A percentile compares a stretch with the other conserved stretches of the same genome.
These are phyloP conservation scores for Alternaria angustiovoidea DNA, from an alignment of 2,329 filamentous ascomycete species.

Conservation along the genomic window DNA sequence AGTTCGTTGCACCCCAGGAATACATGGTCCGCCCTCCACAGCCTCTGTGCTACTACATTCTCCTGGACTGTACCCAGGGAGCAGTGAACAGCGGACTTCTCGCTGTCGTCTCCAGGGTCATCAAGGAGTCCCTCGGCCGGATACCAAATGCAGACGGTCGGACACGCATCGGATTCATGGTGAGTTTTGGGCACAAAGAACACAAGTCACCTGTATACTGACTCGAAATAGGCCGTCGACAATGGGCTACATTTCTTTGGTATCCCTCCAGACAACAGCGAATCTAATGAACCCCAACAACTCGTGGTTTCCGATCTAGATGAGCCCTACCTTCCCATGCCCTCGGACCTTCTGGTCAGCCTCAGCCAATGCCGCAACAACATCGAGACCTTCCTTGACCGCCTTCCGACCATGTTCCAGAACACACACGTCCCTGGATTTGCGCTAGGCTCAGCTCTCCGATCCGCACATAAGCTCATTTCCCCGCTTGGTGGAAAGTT, in stretches of 20 bases:
- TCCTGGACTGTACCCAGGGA: conserved; percentile 58
- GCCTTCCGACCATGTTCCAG: conserved; percentile 95
- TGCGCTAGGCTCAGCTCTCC: conserved; percentile 93
- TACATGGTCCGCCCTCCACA: conserved; percentile 99
- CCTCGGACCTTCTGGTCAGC: conserved; percentile 88
- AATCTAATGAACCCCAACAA: conserved; percentile 86
- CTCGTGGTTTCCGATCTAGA: conserved; percentile 94
- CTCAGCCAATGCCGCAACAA: conserved; percentile 88
- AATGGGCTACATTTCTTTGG: conserved; percentile 96
- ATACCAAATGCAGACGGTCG: conserved; percentile 98
- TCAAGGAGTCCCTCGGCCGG: conserved; percentile 91
- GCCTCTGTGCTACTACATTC: conserved; percentile 60
- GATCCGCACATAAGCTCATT: conserved; percentile 94
- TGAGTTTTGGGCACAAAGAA: not conserved
- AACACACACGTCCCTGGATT: conserved; percentile 88
- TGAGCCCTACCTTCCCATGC: conserved; percentile 94
- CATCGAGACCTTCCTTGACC: conserved; percentile 88
- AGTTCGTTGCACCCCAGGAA: conserved; percentile 97
- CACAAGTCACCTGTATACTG: not conserved
- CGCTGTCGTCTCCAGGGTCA: conserved; percentile 90
- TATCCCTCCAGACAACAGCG: conserved; percentile 86
- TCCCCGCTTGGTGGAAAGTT: conserved; percentile 95
- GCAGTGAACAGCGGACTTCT: conserved; percentile 82
- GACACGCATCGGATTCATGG: conserved; percentile 92
- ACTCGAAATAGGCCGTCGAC: conserved; percentile 69